Evolutionary conservation across 1,139 yeast genomes (phyloP).

Genomic region (Suhomyces chickasaworum): DNA sequence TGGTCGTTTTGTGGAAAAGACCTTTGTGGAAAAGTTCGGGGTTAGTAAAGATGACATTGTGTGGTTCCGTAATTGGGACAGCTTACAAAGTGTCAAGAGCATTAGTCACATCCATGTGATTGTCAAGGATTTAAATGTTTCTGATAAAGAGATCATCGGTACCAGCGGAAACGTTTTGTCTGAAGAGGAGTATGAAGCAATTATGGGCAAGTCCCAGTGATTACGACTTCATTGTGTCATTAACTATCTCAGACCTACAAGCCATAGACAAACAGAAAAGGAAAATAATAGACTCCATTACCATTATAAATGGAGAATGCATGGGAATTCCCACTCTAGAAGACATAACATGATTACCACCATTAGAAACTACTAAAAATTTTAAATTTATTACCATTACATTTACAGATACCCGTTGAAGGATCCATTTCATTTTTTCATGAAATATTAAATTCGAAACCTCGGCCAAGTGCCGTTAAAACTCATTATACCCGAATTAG

Average conservation of each 20-base stretch:
- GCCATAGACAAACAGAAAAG: background rate
- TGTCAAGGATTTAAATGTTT: constrained; percentile 31
- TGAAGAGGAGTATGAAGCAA: constrained; percentile 11
- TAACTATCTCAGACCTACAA: no score
- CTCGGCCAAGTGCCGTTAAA: background rate
- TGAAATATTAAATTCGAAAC: background rate
- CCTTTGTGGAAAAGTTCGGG: constrained; percentile 46
- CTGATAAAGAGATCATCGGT: constrained; percentile 13
- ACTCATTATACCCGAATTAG: background rate
- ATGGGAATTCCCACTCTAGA: background rate
- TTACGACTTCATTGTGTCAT: no score
- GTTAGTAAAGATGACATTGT: constrained; percentile 39
- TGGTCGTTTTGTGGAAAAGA: constrained; percentile 42
- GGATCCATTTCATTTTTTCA: background rate
- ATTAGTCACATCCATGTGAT: constrained; percentile 63
- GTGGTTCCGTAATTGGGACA: constrained; percentile 68
- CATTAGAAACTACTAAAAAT: background rate
- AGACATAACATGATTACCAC: background rate
- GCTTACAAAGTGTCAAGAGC: constrained; percentile 58
- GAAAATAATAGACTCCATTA: background rate
- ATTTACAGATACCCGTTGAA: no score
- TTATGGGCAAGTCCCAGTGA: constrained; percentile 5
- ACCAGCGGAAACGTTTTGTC: constrained; percentile 14
- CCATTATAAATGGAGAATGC: background rate
- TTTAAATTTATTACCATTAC: no score